These are phyloP conservation scores for Lentinula sp. DNA, from an alignment of 768 basidiomycete genomes.

Conservation along the genomic window DNA sequence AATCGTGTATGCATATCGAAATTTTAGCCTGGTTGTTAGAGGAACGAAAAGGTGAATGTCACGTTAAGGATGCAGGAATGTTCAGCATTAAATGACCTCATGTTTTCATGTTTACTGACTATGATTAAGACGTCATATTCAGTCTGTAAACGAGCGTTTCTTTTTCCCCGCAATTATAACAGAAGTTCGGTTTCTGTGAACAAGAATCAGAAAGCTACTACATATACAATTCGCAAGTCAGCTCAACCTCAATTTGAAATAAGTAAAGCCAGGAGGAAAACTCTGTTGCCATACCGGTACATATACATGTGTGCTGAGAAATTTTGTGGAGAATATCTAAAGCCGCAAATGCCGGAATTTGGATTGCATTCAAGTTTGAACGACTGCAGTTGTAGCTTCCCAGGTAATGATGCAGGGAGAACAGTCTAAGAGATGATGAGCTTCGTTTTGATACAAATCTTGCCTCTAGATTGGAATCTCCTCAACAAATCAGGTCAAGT, in stretches of 20 bases:
- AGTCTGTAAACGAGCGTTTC: background rate
- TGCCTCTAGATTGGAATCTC: too few species aligned
- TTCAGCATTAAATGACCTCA: background rate
- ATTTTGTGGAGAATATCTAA: too few species aligned
- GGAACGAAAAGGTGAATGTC: background rate
- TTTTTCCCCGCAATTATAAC: background rate
- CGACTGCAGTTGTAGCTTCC: too few species aligned
- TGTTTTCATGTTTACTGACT: background rate
- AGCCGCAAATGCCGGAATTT: too few species aligned
- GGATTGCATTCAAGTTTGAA: too few species aligned
- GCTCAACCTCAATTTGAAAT: too few species aligned
- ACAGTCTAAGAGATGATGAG: too few species aligned
- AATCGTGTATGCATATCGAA: slow-evolving; percentile 3
- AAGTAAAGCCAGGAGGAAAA: too few species aligned
- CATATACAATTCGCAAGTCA: background rate
- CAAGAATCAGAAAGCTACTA: background rate
- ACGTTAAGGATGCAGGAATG: background rate
- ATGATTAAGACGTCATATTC: background rate
- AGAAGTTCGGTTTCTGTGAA: background rate
- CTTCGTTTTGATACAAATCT: too few species aligned
- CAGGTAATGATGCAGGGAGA: too few species aligned
- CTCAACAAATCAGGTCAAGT: too few species aligned
- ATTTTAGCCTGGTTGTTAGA: background rate
- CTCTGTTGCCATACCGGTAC: background rate
- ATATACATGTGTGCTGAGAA: background rate